Conservation (phyloP, 306 rosid genomes). For the Geum urbanum region DNA sequence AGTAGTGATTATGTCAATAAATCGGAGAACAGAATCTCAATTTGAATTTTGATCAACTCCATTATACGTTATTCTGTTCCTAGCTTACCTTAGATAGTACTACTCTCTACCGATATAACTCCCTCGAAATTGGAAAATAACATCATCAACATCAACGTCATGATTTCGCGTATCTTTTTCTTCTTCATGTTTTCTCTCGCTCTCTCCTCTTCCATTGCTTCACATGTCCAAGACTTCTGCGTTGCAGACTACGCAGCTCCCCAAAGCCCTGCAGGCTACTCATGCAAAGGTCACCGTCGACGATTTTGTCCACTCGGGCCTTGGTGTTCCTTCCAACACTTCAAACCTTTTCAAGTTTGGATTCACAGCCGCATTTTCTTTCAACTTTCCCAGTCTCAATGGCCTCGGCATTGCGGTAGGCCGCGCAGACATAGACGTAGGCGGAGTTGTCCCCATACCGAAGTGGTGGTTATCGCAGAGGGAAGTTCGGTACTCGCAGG, state of each 20-base stretch:
- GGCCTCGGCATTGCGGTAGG: conserved; percentile 59
- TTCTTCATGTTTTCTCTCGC: conserved; percentile 32
- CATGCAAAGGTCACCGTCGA: conserved; percentile 46
- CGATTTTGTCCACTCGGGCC: conserved; percentile 49
- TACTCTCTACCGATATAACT: neutral
- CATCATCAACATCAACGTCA: neutral
- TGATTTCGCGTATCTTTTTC: conserved; percentile 27
- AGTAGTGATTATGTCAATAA: too few species aligned
- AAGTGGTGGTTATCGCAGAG: conserved; percentile 29
- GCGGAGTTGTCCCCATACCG: conserved; percentile 59
- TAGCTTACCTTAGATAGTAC: too few species aligned
- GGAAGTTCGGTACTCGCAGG: conserved; percentile 55
- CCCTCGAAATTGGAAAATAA: neutral
- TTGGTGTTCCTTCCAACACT: conserved; percentile 49
- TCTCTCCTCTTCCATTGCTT: conserved; percentile 38
- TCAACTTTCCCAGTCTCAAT: conserved; percentile 48
- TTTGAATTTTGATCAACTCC: too few species aligned
- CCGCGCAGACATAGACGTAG: conserved; percentile 42
- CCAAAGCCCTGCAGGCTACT: conserved; percentile 49
- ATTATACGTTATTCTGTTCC: too few species aligned
- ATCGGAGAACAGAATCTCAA: too few species aligned
- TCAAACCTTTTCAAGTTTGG: conserved; percentile 52
- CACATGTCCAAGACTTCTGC: conserved; percentile 57
- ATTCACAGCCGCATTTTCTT: conserved; percentile 44
- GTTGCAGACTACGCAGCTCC: conserved; percentile 48